Evolutionary conservation across 2,329 filamentous ascomycete genomes (phyloP).

Genomic region (Hymenoscyphus infarciens): DNA sequence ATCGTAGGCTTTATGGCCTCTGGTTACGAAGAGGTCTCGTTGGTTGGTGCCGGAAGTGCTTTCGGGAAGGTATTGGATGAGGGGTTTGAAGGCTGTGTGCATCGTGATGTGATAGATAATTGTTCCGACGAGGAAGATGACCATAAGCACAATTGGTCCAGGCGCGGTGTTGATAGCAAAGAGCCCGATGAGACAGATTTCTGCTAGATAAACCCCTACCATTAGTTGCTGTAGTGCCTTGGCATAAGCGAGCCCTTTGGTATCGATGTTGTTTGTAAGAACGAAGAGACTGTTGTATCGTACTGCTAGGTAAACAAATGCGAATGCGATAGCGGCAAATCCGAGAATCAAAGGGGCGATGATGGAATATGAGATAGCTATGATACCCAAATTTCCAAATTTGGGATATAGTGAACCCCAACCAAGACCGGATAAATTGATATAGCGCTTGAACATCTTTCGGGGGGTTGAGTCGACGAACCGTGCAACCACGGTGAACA

Average conservation of each 20-base stretch:
- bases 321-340: constrained; percentile 75
- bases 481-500: constrained; percentile 70
- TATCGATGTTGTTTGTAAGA: constrained; percentile 76
- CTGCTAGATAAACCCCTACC: constrained; percentile 76
- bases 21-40: constrained; percentile 27
- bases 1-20: constrained; percentile 23
- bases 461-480: constrained; percentile 74
- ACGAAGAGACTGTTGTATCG: constrained; percentile 89
- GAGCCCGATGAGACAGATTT: constrained; percentile 79
- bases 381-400: constrained; percentile 75
- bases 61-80: constrained; percentile 73
- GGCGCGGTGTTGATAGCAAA: constrained; percentile 68
- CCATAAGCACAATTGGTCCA: constrained; percentile 71
- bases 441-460: constrained; percentile 75
- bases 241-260: constrained; percentile 79
- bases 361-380: constrained; percentile 79
- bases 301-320: constrained; percentile 79
- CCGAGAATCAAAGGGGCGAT: constrained; percentile 82
- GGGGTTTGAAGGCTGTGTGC: constrained; percentile 66
- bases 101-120: constrained; percentile 70
- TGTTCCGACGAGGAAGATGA: constrained; percentile 70
- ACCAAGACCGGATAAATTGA: constrained; percentile 66
- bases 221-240: constrained; percentile 83
- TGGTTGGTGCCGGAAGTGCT: constrained; percentile 56
- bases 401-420: constrained; percentile 83